These are phyloP conservation scores for Cryptosporidium xiaoi DNA, from an alignment of 169 alveolate species.

Conservation along the genomic window DNA sequence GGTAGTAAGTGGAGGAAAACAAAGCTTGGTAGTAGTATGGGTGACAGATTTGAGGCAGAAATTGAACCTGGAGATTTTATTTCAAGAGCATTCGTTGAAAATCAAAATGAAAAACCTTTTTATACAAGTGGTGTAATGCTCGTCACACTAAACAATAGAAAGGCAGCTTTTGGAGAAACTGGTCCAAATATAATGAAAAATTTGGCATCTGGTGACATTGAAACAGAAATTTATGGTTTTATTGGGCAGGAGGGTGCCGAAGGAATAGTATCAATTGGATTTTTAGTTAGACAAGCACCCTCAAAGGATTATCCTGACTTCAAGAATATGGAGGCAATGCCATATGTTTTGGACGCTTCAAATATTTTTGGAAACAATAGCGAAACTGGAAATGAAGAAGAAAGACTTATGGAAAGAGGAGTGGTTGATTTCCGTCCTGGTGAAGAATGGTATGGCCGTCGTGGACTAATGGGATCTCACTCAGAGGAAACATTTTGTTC, in stretches of 20 bases:
- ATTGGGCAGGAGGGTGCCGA: constrained; percentile 73
- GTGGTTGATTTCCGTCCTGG: constrained; percentile 61
- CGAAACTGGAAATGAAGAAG: constrained; percentile 17
- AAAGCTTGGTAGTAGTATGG: constrained; percentile 68
- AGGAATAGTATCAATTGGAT: constrained; percentile 67
- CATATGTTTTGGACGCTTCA: constrained; percentile 36
- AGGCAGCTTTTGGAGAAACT: constrained; percentile 62
- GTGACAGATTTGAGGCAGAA: constrained; percentile 65
- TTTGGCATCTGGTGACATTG: constrained; percentile 61
- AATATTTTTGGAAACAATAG: background rate
- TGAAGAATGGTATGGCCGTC: constrained; percentile 70
- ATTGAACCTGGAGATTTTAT: constrained; percentile 58
- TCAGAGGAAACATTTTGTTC: constrained; percentile 60
- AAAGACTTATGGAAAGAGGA: constrained; percentile 17
- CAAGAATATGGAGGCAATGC: constrained; percentile 14
- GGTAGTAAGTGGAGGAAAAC: constrained; percentile 62
- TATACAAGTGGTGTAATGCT: constrained; percentile 46
- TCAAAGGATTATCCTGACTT: constrained; percentile 35
- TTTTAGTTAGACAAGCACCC: constrained; percentile 33
- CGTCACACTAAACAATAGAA: constrained; percentile 30
- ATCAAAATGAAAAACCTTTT: constrained; percentile 59
- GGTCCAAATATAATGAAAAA: constrained; percentile 52
- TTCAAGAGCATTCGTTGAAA: constrained; percentile 48
- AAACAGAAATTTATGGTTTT: constrained; percentile 61
- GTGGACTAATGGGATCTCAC: constrained; percentile 39